Base-by-base conservation (phyloP, 345 rosid genomes). In the Euphorbia tirucalli region DNA sequence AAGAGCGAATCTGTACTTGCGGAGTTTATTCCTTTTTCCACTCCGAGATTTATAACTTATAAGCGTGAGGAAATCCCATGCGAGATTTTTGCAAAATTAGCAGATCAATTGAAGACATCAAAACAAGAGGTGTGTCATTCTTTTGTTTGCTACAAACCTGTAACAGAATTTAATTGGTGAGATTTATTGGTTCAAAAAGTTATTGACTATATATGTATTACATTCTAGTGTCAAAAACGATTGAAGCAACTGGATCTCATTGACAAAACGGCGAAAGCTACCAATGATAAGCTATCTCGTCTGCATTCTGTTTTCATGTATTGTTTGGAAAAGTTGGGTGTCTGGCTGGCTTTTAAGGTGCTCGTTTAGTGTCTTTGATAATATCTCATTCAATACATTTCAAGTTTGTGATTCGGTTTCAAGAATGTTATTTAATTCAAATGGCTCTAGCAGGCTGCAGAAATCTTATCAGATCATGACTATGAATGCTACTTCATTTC, bases 291-390 rank as follows among this genome's bases (percentile, higher is more conserved):
- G 74, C 60, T 92, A 69, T 67, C 67, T 14, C 89, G 60, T 76
- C 78, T 86, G 50, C 54, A 68, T 70, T 79, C 80, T 13, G 65
- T 74, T 32, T 75, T 95, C 58, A 44, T 80, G 21, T 86, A 76
- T 76, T 95, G 99, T 79, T 74, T 89, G 78, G 83, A 75, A 19
- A 87, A 90, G 21, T 93, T 90, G 19, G 99, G 99, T 19, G 79
- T 85, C 62, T 92, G 85, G 91, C 75, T 88, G 81, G 93, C 99
- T 43, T 80, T 46, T 25, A 90, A 90, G 99, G 98, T 94, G 79
- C 27, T 30, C 59, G 27, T 73, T 67, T 55, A 27, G n/a, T 67
- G 11, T 67, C 28, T 44, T 16, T 55, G 49, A 52, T 3, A 35
- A 27, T 68, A 9, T 27, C 54, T 32, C 32, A 35, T 62, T 63